Evolutionary conservation across 805 yeast species (phyloP).

Genomic region (Candida ipomoeae): DNA sequence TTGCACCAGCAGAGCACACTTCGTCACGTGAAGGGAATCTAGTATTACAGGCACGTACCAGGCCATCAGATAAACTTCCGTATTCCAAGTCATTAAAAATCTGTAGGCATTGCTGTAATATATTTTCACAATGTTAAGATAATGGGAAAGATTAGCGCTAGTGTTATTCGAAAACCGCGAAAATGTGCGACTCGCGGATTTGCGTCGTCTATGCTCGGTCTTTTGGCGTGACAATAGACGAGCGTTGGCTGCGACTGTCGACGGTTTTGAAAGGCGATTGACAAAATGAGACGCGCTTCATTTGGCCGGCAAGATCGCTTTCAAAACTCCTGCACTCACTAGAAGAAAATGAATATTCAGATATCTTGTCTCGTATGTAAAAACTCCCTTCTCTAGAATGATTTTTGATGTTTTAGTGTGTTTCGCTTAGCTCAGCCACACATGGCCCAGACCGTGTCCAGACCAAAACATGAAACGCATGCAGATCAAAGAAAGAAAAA

Average conservation of each 20-base stretch:
- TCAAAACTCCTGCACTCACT: not conserved
- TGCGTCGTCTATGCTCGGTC: not conserved
- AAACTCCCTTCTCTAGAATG: not conserved
- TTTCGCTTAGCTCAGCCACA: not conserved
- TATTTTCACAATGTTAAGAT: too few species aligned
- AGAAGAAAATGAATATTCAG: not conserved
- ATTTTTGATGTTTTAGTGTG: not conserved
- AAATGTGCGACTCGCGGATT: not conserved
- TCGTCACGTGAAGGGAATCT: not conserved
- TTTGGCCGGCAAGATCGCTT: not conserved
- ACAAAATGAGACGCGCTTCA: not conserved
- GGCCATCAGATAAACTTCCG: too few species aligned
- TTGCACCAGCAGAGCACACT: not conserved
- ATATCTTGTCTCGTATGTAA: not conserved
- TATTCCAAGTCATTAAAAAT: too few species aligned
- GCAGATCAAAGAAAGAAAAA: slow-evolving; percentile 1
- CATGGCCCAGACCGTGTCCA: not conserved
- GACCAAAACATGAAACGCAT: slow-evolving; percentile 3
- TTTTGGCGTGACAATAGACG: not conserved
- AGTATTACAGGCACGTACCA: not conserved
- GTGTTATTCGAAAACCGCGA: not conserved
- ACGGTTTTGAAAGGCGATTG: not conserved
- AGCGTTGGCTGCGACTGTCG: not conserved
- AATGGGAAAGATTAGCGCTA: not conserved
- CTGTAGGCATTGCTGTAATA: too few species aligned